A percentile compares a stretch with the other conserved stretches of the same genome.
Evolutionary conservation across 345 rosid genomes (phyloP).

Genomic region (Rhizophora mangle): DNA sequence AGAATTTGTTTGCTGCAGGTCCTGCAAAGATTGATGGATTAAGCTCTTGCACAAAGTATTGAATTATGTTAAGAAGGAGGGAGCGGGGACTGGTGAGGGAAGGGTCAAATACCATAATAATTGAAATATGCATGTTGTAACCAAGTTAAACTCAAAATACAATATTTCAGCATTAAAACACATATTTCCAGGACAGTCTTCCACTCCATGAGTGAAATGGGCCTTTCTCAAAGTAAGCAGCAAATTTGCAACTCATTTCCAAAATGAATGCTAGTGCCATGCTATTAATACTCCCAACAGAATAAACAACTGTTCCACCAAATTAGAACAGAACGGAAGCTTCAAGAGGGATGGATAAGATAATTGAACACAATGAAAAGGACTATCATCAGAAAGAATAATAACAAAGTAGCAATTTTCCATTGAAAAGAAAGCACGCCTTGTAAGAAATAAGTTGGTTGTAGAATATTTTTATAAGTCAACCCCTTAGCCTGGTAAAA

Average conservation of each 20-base stretch:
- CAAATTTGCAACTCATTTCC: background rate
- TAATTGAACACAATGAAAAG: background rate
- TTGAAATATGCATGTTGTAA: too few relatives aligned
- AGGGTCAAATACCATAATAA: too few relatives aligned
- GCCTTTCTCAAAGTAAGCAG: background rate
- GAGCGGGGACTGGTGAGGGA: too few relatives aligned
- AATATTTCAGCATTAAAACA: background rate
- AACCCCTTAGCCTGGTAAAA: background rate
- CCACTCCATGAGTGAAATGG: background rate
- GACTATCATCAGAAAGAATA: too few relatives aligned
- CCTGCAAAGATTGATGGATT: conserved; percentile 52
- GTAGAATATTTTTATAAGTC: too few relatives aligned
- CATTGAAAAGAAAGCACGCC: too few relatives aligned
- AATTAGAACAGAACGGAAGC: background rate
- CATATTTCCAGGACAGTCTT: background rate
- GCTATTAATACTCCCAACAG: background rate
- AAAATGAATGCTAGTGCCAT: background rate
- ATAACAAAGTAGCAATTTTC: too few relatives aligned
- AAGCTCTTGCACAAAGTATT: background rate
- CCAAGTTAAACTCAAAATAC: background rate
- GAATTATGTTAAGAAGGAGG: too few relatives aligned
- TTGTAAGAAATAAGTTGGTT: too few relatives aligned
- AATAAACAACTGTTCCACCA: background rate
- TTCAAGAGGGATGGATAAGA: background rate
- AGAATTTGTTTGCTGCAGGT: conserved; percentile 92